A percentile compares a stretch with the other conserved stretches of the same genome.
Conservation (phyloP, 2,329 filamentous ascomycete species). For the Aspergillus viridinutans region DNA sequence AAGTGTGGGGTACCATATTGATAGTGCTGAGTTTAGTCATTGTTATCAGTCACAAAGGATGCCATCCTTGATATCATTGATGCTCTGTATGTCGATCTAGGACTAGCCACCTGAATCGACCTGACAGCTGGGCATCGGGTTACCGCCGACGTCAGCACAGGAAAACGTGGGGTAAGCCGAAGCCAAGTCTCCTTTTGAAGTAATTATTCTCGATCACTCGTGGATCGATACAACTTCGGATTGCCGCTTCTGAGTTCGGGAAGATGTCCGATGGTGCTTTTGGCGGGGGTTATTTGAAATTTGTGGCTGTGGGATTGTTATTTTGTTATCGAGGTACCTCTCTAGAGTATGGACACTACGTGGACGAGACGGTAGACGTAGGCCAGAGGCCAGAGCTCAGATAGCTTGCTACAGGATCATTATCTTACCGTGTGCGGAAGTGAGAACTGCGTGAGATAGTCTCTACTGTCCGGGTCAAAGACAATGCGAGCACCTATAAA, state of each 20-base stretch:
- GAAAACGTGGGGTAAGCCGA: too few relatives aligned
- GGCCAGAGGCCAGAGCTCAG: too few relatives aligned
- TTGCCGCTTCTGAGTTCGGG: conserved; percentile 6
- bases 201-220: background rate
- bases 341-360: too few relatives aligned
- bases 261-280: conserved; percentile 4
- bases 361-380: too few relatives aligned
- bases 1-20: background rate
- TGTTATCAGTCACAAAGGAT: too few relatives aligned
- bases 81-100: background rate
- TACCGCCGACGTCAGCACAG: too few relatives aligned
- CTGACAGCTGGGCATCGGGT: background rate
- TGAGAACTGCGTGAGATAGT: too few relatives aligned
- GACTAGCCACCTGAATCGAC: background rate
- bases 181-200: too few relatives aligned
- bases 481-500: background rate
- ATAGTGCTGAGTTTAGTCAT: background rate
- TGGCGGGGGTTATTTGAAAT: background rate
- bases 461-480: too few relatives aligned
- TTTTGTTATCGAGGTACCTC: background rate
- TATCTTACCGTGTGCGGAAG: background rate
- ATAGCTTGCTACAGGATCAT: background rate
- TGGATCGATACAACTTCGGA: background rate
- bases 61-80: too few relatives aligned
- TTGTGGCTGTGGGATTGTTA: background rate